Percentiles rank a stretch among this genome's conserved stretches.
phyloP scores from a whole-genome alignment of 2,329 filamentous ascomycete genomes.

The Cladosporium halotolerans region DNA sequence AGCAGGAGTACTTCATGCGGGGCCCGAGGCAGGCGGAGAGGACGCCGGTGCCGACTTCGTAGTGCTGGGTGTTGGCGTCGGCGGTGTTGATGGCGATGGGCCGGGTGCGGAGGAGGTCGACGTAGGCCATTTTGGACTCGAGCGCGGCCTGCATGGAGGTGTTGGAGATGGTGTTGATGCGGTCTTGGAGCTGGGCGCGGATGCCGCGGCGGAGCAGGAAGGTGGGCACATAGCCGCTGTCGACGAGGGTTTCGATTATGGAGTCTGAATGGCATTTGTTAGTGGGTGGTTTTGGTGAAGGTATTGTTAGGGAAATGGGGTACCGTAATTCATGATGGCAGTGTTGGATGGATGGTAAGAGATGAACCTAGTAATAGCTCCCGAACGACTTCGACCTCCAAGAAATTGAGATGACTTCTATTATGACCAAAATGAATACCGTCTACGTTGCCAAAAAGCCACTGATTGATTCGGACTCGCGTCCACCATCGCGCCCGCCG shows the following conservation, averaged over 20 bases:
- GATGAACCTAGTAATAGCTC: too few relatives aligned
- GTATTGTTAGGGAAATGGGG: neutral
- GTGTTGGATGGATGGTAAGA: neutral
- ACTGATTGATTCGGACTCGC: too few relatives aligned
- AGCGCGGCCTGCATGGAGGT: slow-evolving; percentile 49
- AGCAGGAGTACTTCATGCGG: slow-evolving; percentile 67
- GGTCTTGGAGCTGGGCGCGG: slow-evolving; percentile 57
- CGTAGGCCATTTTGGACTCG: slow-evolving; percentile 57
- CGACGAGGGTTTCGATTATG: slow-evolving; percentile 52
- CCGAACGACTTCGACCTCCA: too few relatives aligned
- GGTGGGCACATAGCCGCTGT: slow-evolving; percentile 58
- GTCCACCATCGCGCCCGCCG: too few relatives aligned
- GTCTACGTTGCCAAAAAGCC: too few relatives aligned
- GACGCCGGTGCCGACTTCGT: slow-evolving; percentile 64
- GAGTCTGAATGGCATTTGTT: slow-evolving; percentile 20
- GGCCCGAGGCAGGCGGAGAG: slow-evolving; percentile 57
- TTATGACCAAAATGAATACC: too few relatives aligned
- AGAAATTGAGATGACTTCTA: too few relatives aligned
- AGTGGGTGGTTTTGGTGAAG: neutral
- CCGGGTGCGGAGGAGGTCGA: slow-evolving; percentile 51
- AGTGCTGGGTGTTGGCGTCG: slow-evolving; percentile 63
- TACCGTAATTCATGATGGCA: slow-evolving; percentile 8
- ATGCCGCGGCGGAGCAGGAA: slow-evolving; percentile 59
- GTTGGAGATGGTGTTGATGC: slow-evolving; percentile 50
- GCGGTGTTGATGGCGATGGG: slow-evolving; percentile 65